Evolutionary conservation across 768 basidiomycete species (phyloP), one percentile per base, ranked within the genome.

Genomic region (Suillus discolor): DNA sequence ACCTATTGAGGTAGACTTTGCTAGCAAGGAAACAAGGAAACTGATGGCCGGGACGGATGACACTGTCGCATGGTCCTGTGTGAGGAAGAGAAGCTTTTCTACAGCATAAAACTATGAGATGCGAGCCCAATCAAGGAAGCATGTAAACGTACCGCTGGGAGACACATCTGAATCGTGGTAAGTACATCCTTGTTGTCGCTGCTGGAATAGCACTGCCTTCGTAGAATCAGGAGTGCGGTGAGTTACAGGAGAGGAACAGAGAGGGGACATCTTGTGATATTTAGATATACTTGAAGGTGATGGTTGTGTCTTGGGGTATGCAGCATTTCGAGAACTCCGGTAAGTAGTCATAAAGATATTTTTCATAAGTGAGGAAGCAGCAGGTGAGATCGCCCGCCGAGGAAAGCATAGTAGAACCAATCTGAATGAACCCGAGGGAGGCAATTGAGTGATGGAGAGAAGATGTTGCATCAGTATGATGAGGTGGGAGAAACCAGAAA

Each of bases 241-340:
- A 6, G 6, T 31, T 31, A 31, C 31, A 31, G 31, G 31, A 31
- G 31, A 6, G 5, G 31, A 0, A 31, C 31, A 0, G 6, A 31
- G 81, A 16, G 92, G 90, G 59, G 92, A 91, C 23, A 83, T 84
- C 71, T 85, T 90, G 72, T 85, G 85, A 31, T 81, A 74, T 77
- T 93, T 93, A 53, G 84, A 83, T 68, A n/a, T n/a, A n/a, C 91
- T 91, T 79, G 90, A 80, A 47, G 91, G 92, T 25, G 92, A 93
- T 23, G 93, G 93, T 63, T 90, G 90, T 78, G 90, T 94, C 88
- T 89, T 93, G 57, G 90, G 89, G 74, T 94, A 94, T 69, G 88
- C 82, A 62, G 85, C 78, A 68, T 86, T 84, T 75, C 89, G 85
- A 68, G 88, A 83, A 73, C 84, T 83, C 71, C 83, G 86, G 77